Evolutionary conservation across 495 filamentous ascomycete genomes (phyloP), one percentile per base, ranked within the genome.

Genomic region (Usnea hakonensis): DNA sequence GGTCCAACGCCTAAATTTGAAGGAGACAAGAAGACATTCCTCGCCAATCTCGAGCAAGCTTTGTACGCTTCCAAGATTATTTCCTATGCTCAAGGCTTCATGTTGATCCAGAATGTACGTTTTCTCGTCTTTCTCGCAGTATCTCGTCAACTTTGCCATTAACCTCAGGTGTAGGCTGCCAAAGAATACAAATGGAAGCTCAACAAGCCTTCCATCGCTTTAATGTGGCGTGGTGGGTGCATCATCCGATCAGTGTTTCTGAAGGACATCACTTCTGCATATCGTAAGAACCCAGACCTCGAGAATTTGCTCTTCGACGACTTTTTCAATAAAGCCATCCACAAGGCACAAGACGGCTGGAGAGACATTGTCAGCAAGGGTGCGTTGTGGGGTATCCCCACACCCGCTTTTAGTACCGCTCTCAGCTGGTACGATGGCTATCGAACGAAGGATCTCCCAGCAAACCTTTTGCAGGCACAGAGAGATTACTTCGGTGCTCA

Each of bases 211-310:
- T 96, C 95, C 65, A 98, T 98, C 73, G 94, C 94, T 65, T 86
- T 98, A 73, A 98, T 98, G 94, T 98, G 94, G 94, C 90, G 94
- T 75, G 94, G 94, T 78, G 94, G 94, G 63, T 98, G 94, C 86
- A 98, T 98, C 74, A 98, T 98, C 79, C 94, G 94, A 77, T 97
- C 95, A 65, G 94, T 98, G 73, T 98, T 98, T 90, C 80, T 98
- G 64, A 97, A 97, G 83, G 92, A 98, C 74, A 98, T 98, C 79
- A 98, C 95, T 65, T 86, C 86, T 60, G 94, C 94, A 53, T 98
- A 97, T 84, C 91, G 94, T 77, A 85, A 83, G 55, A 85, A 97
- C 81, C 89, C 91, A 55, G 90, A 98, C 62, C 87, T 98, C 53
- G 90, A 98, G 86, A 98, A 98, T 81, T 81, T 98, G 62, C 82